phyloP scores from a whole-genome alignment of 1,139 yeast genomes.

The Taphrina betulina region DNA sequence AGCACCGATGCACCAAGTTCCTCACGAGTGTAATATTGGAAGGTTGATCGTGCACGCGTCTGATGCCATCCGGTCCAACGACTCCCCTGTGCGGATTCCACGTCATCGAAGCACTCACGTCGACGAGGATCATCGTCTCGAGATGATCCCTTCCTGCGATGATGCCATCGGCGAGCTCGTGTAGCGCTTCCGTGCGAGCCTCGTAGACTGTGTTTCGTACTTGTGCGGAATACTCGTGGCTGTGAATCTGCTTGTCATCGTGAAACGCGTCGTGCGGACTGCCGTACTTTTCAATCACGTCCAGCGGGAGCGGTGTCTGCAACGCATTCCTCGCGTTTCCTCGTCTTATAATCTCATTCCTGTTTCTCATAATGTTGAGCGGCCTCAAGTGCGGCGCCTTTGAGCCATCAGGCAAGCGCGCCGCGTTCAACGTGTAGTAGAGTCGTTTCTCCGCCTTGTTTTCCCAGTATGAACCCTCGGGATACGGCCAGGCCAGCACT shows the following conservation, averaged over 20 bases:
- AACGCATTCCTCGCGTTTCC: conserved; percentile 8
- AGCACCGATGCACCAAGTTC: conserved; percentile 14
- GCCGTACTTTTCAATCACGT: conserved; percentile 7
- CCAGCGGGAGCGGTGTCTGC: conserved; percentile 7
- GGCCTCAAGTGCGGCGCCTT: conserved; percentile 3
- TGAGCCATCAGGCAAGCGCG: conserved; percentile 8
- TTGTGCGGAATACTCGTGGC: conserved; percentile 17
- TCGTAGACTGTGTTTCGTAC: conserved; percentile 9
- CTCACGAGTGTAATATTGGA: conserved; percentile 4
- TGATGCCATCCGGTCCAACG: conserved; percentile 6
- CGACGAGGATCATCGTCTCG: conserved; percentile 10
- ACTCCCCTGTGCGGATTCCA: conserved; percentile 13
- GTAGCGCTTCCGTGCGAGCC: conserved; percentile 13
- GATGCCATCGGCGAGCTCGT: conserved; percentile 12
- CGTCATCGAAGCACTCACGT: conserved; percentile 5
- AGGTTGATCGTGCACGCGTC: conserved; percentile 15
- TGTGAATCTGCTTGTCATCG: conserved; percentile 9
- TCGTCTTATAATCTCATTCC: conserved; percentile 1
- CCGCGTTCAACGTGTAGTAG: conserved; percentile 11
- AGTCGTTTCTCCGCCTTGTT: conserved; percentile 14
- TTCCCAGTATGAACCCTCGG: conserved; percentile 13
- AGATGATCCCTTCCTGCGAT: conserved; percentile 11
- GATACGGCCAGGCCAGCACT: conserved; percentile 8
- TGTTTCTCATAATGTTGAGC: conserved; percentile 1
- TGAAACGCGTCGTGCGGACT: conserved; percentile 12